Evolutionary conservation across 2,329 filamentous ascomycete species (phyloP), one percentile per base, ranked within the genome.

Genomic region (Neofusicoccum kwambonambiense): DNA sequence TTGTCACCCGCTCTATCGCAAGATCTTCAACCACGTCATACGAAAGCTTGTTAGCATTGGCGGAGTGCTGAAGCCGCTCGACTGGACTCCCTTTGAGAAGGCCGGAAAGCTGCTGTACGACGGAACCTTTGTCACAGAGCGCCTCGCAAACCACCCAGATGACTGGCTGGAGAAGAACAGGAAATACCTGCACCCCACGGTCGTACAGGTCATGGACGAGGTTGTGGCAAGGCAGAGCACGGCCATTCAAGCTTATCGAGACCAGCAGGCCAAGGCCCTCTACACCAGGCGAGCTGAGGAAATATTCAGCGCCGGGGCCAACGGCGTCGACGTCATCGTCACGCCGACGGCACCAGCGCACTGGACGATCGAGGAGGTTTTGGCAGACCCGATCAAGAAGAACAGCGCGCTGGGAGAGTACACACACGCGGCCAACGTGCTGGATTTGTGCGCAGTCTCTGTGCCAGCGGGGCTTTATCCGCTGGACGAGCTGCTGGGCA

Each of bases 351-450:
- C 84, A 13, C 74, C 74, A 8, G 75, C 71, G 22, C 73, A 76
- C 50, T 86, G 86, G 44, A 86, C 81, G 0, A 78, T 87, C 3
- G 76, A 80, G 17, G 79, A 86, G 65, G 78, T 88, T 52, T 74
- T 78, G 1, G 74, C 74, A 2, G 82, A 86, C 47, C 86, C 86
- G 0, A 78, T 88, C 22, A 74, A 72, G 15, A 80, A 83, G 69
- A 88, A 88, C 68, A 83, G 83, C 3, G 73, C 79, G 3, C 56
- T 75, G 15, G 74, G 74, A 1, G 73, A 73, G 44, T 88, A 87
- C 64, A 87, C 85, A 0, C 86, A 87, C 69, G 87, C 84, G 69
- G 86, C 82, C 15, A 88, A 88, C 68, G 84, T 88, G 34, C 72
- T 88, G 17, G 86, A 88, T 71, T 79, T 87, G 69, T 76, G 74